These are phyloP conservation scores for Sesbania bispinosa DNA, from an alignment of 306 rosid species.

Conservation along the genomic window DNA sequence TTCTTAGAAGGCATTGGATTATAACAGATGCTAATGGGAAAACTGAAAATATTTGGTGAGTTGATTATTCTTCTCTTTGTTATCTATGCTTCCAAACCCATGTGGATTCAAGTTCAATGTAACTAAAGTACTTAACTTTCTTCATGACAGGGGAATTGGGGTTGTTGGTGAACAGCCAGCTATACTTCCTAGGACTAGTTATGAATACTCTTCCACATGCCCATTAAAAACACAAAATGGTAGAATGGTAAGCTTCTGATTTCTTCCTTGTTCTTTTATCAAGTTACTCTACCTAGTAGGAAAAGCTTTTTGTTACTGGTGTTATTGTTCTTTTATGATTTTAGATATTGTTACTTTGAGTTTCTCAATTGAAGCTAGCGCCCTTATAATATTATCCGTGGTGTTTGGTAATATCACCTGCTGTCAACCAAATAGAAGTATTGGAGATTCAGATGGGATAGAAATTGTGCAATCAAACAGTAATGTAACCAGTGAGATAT, in stretches of 20 bases:
- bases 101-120: neutral
- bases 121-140: neutral
- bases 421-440: neutral
- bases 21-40: slow-evolving; percentile 69
- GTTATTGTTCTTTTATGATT: neutral
- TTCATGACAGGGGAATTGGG: slow-evolving; percentile 65
- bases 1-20: slow-evolving; percentile 89
- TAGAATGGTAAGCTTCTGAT: slow-evolving; percentile 64
- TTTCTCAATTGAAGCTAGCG: neutral
- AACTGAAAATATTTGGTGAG: slow-evolving; percentile 73
- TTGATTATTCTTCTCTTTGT: slow-evolving; percentile 5
- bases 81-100: neutral
- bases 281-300: neutral
- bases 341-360: neutral
- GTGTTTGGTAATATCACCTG: neutral
- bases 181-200: slow-evolving; percentile 64
- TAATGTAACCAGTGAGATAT: neutral
- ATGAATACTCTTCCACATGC: slow-evolving; percentile 81
- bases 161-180: slow-evolving; percentile 85
- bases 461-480: neutral
- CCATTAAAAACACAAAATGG: slow-evolving; percentile 68
- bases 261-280: neutral
- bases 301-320: neutral
- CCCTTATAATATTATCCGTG: neutral
- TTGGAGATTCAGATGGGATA: neutral